Base-by-base conservation (phyloP, 1,284 basidiomycete genomes). In the Ganoderma sp. region DNA sequence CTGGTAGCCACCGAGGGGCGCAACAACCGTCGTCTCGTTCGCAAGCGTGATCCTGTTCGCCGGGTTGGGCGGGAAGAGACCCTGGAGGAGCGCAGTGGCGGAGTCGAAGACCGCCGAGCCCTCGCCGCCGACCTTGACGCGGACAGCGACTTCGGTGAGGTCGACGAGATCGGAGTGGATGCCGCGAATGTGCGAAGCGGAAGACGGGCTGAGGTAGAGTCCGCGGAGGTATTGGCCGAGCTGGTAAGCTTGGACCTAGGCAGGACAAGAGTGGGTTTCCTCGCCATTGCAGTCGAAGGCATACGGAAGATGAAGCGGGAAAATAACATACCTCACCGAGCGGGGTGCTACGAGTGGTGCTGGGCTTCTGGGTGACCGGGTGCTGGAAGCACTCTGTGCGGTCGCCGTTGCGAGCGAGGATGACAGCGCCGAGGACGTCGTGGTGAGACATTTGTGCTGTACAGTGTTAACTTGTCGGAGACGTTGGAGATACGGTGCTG, bases 371-470 rank as follows among this genome's bases (percentile, higher is more conserved):
- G 37, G 85, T 89, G 74, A 82, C 78, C 56, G 91, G 90, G 76
- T 92, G 84, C 78, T 94, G 93, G 80, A 86, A 87, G 79, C 85
- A 91, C 72, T 85, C 88, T 73, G 81, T 82, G 68, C 93, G 87
- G 80, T 95, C 94, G 69, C 94, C 95, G 76, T 95, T 95, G 73
- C 94, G 90, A 68, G 91, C 89, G 75, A 96, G 84, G 77, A 95
- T 83, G 75, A 96, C 87, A 74, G 92, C 90, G 79, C 94, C 94
- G 73, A 92, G 87, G 68, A 94, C 88, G 79, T 88, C 87, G 69
- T 76, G 78, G 70, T 79, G 79, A 74, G 89, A 87, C 82, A 90
- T 84, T 75, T 74, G 69, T 73, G 39, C 60, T 63, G 54, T 52
- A 17, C n/a, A 39, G 43, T 41, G 59, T 63, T 37, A 34, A 19